Conservation (phyloP, 2,329 filamentous ascomycete genomes). For the Pyricularia sp. region DNA sequence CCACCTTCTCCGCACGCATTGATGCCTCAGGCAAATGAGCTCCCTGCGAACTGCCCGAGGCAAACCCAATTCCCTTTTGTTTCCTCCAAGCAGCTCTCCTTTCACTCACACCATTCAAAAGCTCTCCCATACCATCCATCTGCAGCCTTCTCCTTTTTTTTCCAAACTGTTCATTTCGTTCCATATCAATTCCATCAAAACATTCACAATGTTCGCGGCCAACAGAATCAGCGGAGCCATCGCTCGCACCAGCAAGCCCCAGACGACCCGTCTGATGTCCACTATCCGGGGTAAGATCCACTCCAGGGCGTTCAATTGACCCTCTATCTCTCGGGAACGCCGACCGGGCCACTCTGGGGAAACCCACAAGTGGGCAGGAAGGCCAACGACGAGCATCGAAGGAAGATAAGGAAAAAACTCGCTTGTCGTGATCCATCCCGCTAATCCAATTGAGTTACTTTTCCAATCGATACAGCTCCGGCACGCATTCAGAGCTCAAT, state of each 20-base stretch:
- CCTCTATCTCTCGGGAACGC: background rate
- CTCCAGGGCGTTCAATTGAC: background rate
- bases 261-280: slow-evolving; percentile 1
- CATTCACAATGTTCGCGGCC: background rate
- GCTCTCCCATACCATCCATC: background rate
- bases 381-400: background rate
- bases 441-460: background rate
- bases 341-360: background rate
- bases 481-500: background rate
- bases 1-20: background rate
- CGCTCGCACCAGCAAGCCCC: background rate
- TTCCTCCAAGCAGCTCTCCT: background rate
- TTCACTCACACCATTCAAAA: background rate
- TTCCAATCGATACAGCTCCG: background rate
- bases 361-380: background rate
- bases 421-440: background rate
- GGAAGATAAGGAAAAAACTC: background rate
- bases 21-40: background rate
- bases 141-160: background rate
- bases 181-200: background rate
- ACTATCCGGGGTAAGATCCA: slow-evolving; percentile 1
- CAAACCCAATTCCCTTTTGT: background rate
- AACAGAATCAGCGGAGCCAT: background rate
- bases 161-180: background rate
- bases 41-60: background rate